phyloP scores from a whole-genome alignment of 371 early-diverging fungal genomes.

The Blakeslea trispora region DNA sequence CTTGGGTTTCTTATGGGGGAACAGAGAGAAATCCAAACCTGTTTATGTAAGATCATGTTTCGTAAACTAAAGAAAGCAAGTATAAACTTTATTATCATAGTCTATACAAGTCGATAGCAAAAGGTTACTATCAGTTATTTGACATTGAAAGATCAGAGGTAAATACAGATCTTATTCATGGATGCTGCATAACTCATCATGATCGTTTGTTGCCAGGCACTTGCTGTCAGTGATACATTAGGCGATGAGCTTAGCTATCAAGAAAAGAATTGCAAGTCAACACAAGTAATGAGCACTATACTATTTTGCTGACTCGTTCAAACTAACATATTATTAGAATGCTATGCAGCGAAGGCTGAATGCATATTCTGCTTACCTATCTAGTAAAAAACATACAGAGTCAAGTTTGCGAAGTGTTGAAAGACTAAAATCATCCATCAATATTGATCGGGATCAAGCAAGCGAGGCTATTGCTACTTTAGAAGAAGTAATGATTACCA shows the following conservation, averaged over 20 bases:
- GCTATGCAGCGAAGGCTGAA: conserved; percentile 35
- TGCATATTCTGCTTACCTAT: conserved; percentile 34
- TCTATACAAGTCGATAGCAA: conserved; percentile 38
- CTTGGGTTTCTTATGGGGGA: conserved; percentile 42
- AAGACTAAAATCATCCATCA: conserved; percentile 42
- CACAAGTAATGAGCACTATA: conserved; percentile 29
- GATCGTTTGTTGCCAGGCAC: conserved; percentile 16
- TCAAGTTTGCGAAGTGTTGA: conserved; percentile 37
- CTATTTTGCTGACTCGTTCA: not conserved
- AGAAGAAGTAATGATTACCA: conserved; percentile 26
- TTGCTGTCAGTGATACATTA: conserved; percentile 33
- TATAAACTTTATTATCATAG: conserved; percentile 1
- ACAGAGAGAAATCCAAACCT: conserved; percentile 40
- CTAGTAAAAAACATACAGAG: conserved; percentile 36
- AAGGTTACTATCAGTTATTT: conserved; percentile 31
- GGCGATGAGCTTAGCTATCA: conserved; percentile 36
- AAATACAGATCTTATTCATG: too few species aligned
- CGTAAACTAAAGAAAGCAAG: not conserved
- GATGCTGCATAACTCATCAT: too few species aligned
- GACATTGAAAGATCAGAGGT: conserved; percentile 36
- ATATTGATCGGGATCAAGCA: conserved; percentile 40
- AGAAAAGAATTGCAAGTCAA: conserved; percentile 31
- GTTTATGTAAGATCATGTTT: conserved; percentile 42
- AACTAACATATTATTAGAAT: conserved; percentile 11
- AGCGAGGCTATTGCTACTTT: conserved; percentile 42